Evolutionary conservation across 139 green algal species (phyloP).

Genomic region (Coccomyxa sp.): DNA sequence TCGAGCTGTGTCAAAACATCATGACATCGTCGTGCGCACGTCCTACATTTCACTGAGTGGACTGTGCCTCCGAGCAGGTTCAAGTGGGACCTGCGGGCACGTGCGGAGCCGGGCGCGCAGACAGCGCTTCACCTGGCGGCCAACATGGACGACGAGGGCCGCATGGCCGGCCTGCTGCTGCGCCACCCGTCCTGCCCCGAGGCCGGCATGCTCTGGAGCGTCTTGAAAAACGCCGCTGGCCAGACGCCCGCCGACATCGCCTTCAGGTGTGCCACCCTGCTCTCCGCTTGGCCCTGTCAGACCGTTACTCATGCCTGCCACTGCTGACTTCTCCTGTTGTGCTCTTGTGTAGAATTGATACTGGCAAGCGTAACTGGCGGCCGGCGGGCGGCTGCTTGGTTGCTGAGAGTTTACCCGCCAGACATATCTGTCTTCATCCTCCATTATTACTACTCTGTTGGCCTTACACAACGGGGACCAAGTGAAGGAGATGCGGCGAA

Average conservation of each 20-base stretch:
- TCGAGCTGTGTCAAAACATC: too few species aligned
- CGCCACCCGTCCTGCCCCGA: background rate
- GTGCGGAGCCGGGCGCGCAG: background rate
- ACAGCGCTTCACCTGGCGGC: constrained; percentile 1
- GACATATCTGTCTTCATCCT: too few species aligned
- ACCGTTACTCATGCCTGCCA: background rate
- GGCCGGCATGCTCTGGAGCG: background rate
- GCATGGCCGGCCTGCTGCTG: background rate
- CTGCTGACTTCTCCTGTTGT: background rate
- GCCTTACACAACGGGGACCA: too few species aligned
- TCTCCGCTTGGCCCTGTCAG: background rate
- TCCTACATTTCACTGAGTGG: background rate
- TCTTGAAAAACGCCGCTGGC: background rate
- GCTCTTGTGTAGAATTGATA: background rate
- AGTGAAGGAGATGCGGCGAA: too few species aligned
- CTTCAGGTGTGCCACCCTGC: background rate
- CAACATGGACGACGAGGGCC: background rate
- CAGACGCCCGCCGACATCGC: background rate
- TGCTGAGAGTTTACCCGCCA: too few species aligned
- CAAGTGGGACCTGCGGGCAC: background rate
- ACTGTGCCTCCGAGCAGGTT: background rate
- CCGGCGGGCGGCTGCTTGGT: too few species aligned
- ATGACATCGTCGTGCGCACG: background rate
- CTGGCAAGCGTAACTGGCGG: too few species aligned
- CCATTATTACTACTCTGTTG: too few species aligned